phyloP scores from a whole-genome alignment of 2,329 filamentous ascomycete genomes.

The Alternaria dauci region DNA sequence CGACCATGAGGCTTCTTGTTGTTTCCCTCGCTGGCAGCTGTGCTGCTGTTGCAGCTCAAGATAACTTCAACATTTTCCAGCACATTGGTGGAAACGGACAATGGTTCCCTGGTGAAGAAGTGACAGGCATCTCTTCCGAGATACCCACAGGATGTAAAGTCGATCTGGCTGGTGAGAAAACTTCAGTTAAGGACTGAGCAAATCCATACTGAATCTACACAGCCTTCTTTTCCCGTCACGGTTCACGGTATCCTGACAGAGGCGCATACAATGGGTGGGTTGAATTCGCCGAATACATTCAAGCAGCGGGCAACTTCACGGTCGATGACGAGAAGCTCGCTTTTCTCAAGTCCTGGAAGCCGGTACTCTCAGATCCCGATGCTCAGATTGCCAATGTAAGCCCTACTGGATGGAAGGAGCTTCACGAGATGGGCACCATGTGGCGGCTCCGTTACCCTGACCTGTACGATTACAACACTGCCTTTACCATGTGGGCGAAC shows the following conservation, averaged over 20 bases:
- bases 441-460: conserved; percentile 57
- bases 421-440: conserved; percentile 64
- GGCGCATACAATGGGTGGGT: conserved; percentile 68
- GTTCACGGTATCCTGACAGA: conserved; percentile 68
- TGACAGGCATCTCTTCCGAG: conserved; percentile 63
- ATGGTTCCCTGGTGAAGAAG: conserved; percentile 55
- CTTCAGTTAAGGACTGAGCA: background rate
- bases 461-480: conserved; percentile 59
- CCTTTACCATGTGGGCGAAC: conserved; percentile 71
- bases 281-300: conserved; percentile 57
- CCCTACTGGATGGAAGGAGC: conserved; percentile 70
- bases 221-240: conserved; percentile 68
- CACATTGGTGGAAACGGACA: conserved; percentile 53
- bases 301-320: conserved; percentile 58
- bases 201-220: background rate
- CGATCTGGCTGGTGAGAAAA: conserved; percentile 58
- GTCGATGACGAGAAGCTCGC: conserved; percentile 60
- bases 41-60: conserved; percentile 21
- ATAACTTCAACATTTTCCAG: conserved; percentile 44
- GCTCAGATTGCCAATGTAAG: conserved; percentile 67
- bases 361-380: conserved; percentile 63
- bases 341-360: conserved; percentile 68
- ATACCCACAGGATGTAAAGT: conserved; percentile 66
- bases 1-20: conserved; percentile 32
- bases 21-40: conserved; percentile 21